Evolutionary conservation across 2,329 filamentous ascomycete genomes (phyloP), one percentile per base, ranked within the genome.

Genomic region (Aaosphaeria pasadenensis): DNA sequence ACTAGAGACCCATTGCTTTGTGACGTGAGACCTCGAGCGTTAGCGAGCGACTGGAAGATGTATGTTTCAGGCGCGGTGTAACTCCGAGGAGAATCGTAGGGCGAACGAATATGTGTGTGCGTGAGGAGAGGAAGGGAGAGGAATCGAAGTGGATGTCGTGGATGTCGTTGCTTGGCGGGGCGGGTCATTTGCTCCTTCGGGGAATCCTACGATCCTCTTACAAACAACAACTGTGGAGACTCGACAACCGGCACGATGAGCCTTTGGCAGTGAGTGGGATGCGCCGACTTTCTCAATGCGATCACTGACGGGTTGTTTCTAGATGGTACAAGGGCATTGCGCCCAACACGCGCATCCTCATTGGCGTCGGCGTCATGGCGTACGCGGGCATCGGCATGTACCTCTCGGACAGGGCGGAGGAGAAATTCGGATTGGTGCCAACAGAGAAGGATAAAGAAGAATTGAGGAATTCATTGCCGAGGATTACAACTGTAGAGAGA

Each of bases 341-440:
- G 4, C 81, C 86, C 13, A 85, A 81, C 57, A 86, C 87, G 28
- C 87, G 88, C 48, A 72, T 89, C 39, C 72, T 85, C 42, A 78
- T 95, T 53, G 91, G 91, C 57, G 67, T 84, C 43, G 87, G 84
- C 58, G 72, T 95, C 56, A 83, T 96, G 63, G 82, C 82, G 32
- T 96, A 90, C 82, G 89, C 89, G 11, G 74, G 77, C 38, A 74
- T 83, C 38, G 91, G 89, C 11, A 77, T 94, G n/a, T 85, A 86
- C 64, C 64, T 88, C 13, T 84, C 87, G 5, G 87, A 92, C 63
- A 77, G 78, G 48, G 83, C 86, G 11, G 91, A 92, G 71, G 80
- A 87, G 64, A 83, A 79, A 39, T 79, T 91, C 51, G 88, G 87
- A 5, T 80, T 89, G 68, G 84, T 80, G 36, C 82, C 91, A 1